A percentile compares a stretch with the other conserved stretches of the same genome.
phyloP scores from a whole-genome alignment of 768 basidiomycete species.

The Cubamyces sp. region DNA sequence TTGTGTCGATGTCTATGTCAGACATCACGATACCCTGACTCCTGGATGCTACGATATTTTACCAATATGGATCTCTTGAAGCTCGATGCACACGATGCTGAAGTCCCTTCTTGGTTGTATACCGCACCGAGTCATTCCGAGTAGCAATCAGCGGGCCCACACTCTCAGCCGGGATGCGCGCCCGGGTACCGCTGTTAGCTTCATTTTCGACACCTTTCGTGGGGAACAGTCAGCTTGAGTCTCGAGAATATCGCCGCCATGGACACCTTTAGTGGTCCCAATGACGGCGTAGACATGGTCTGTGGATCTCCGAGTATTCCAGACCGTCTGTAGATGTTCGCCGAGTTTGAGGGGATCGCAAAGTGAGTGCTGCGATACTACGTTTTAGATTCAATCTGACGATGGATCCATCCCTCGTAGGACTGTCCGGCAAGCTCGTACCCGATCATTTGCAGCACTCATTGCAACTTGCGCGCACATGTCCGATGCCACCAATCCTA shows the following conservation, averaged over 20 bases:
- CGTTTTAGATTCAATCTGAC: not conserved
- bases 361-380: not conserved
- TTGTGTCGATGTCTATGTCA: no score
- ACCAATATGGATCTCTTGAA: not conserved
- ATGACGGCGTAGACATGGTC: not conserved
- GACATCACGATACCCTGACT: no score
- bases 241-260: not conserved
- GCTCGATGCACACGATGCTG: no score
- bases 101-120: no score
- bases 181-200: no score
- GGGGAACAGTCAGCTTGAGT: not conserved
- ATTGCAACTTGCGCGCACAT: no score
- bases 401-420: not conserved
- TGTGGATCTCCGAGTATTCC: not conserved
- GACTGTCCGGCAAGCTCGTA: not conserved
- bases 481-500: no score
- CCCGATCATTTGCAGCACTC: no score
- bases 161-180: no score
- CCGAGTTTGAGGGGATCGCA: not conserved
- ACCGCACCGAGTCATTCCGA: no score
- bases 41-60: no score
- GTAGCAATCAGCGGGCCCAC: no score
- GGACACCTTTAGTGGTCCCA: not conserved
- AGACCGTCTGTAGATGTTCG: not conserved
- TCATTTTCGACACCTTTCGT: not conserved